These are phyloP conservation scores for Phaffomyces thermotolerans DNA, from an alignment of 805 yeast species.

Conservation along the genomic window DNA sequence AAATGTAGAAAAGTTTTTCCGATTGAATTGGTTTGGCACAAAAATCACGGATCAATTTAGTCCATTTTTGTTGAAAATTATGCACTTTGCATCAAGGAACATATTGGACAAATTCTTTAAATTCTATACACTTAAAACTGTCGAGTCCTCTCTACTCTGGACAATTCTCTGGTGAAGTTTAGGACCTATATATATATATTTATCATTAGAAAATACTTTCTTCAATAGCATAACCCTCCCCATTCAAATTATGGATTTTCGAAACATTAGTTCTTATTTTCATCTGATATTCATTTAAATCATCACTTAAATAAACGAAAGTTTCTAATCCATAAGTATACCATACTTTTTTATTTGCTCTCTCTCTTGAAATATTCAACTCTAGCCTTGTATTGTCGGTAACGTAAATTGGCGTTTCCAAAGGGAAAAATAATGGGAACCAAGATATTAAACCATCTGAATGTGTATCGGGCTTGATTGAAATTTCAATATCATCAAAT, in stretches of 20 bases:
- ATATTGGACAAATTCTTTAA: background rate
- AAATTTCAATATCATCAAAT: constrained; percentile 49
- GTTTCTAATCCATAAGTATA: constrained; percentile 60
- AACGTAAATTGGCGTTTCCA: constrained; percentile 44
- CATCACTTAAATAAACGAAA: constrained; percentile 33
- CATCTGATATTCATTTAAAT: constrained; percentile 20
- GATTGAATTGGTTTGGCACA: background rate
- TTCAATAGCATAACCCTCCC: constrained; percentile 20
- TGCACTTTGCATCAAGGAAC: background rate
- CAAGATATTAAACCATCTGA: constrained; percentile 50
- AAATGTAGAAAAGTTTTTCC: background rate
- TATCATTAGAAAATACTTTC: constrained; percentile 1
- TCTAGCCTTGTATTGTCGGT: constrained; percentile 50
- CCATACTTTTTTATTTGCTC: constrained; percentile 43
- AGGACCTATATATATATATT: too few relatives aligned
- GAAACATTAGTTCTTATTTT: constrained; percentile 33
- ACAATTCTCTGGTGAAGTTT: too few relatives aligned
- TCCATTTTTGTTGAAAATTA: too few relatives aligned
- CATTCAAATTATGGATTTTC: constrained; percentile 33
- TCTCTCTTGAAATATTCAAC: constrained; percentile 42
- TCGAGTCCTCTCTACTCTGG: too few relatives aligned
- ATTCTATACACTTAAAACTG: too few relatives aligned
- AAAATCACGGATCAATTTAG: background rate
- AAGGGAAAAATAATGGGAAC: constrained; percentile 64
- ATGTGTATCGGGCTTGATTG: constrained; percentile 40